phyloP scores from a whole-genome alignment of 164 flowering plant genomes.

The Cinnamomum chago region DNA sequence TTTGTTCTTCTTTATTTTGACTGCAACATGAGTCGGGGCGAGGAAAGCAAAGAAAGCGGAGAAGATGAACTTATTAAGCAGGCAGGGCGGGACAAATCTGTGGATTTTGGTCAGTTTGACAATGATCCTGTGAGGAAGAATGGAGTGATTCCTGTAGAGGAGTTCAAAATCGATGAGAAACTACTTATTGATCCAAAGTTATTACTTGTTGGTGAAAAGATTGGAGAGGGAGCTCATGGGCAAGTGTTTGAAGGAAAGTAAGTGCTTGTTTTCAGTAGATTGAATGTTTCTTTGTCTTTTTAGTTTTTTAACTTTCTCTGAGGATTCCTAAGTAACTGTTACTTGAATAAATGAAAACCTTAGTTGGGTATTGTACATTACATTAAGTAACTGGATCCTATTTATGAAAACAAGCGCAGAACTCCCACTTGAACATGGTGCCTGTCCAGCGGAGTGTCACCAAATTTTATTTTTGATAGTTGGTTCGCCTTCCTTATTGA shows the following conservation, averaged over 20 bases:
- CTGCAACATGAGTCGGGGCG: conserved; percentile 48
- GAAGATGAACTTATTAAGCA: conserved; percentile 21
- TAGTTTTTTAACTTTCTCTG: background rate
- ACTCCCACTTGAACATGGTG: background rate
- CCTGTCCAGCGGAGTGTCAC: background rate
- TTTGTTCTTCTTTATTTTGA: conserved; percentile 12
- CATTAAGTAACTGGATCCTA: background rate
- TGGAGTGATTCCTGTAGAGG: conserved; percentile 30
- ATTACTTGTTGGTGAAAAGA: conserved; percentile 66
- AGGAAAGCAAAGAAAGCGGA: conserved; percentile 22
- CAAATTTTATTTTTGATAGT: background rate
- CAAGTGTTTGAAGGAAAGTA: conserved; percentile 93
- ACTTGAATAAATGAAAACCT: background rate
- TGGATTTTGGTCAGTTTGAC: conserved; percentile 7
- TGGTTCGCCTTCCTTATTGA: background rate
- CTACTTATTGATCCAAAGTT: conserved; percentile 71
- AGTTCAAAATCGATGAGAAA: conserved; percentile 49
- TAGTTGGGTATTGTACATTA: background rate
- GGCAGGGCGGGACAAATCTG: conserved; percentile 14
- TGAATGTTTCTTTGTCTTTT: background rate
- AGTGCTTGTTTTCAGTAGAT: conserved; percentile 15
- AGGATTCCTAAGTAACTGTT: background rate
- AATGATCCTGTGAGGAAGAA: conserved; percentile 18
- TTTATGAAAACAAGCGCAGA: background rate
- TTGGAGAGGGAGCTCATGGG: conserved; percentile 97